Base-by-base conservation (phyloP, 2,329 filamentous ascomycete genomes). In the Exophiala alcalophila region DNA sequence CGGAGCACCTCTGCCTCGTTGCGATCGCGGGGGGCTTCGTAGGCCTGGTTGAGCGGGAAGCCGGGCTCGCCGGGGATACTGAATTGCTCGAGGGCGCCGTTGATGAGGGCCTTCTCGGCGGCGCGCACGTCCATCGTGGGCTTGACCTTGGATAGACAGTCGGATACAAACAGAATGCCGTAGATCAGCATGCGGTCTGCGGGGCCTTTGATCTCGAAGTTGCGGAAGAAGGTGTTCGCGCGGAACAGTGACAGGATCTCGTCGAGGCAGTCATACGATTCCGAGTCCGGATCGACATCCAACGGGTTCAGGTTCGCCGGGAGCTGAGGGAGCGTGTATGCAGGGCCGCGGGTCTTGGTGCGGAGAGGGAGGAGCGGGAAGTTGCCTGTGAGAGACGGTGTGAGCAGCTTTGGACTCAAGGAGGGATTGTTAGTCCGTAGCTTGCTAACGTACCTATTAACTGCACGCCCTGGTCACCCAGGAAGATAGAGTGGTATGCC, bases 401-500 rank as follows among this genome's bases (percentile, higher is more conserved):
- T 44, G 5, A 31, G 25, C 15, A 12, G 30, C n/a, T n/a, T n/a
- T n/a, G n/a, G n/a, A n/a, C n/a, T n/a, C n/a, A n/a, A n/a, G 8
- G 20, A 36, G 24, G 14, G 27, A 26, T 31, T 9, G 10, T 18
- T 25, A 14, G 18, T 15, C 6, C 4, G 12, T 11, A 15, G 25
- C 14, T 24, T 9, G 23, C 12, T 38, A 20, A 15, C 36, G 45
- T 73, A 78, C 76, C 79, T 64, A 83, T 81, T 57, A 80, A 62
- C 60, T 79, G 77, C 55, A 82, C 77, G 61, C 80, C 78, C 53
- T 83, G 74, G 78, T 88, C 78, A 80, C 91, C 71, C 66, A 83
- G 80, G 81, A 96, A 96, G 77, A 95, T 86, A 66, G 87, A 94
- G 77, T 97, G 94, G 78, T 96, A 97, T 70, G 91, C 91, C 88